Percentiles rank a stretch among this genome's conserved stretches.
phyloP scores from a whole-genome alignment of 257 asterid genomes.

The Verbena officinalis region DNA sequence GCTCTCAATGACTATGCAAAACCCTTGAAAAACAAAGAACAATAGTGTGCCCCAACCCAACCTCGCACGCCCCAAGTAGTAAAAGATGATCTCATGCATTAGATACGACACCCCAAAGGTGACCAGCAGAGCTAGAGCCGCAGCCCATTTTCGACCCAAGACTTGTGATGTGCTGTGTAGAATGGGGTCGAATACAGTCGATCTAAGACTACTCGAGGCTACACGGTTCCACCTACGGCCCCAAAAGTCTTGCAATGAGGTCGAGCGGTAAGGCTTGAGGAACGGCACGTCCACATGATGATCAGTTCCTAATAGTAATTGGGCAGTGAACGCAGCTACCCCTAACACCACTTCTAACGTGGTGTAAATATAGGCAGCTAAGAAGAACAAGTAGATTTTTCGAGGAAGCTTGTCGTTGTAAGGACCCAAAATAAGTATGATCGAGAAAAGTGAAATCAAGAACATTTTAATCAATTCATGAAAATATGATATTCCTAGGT shows the following conservation, averaged over 20 bases:
- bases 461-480: conserved; percentile 16
- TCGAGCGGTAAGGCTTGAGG: conserved; percentile 34
- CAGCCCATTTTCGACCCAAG: conserved; percentile 37
- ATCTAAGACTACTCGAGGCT: conserved; percentile 27
- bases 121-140: conserved; percentile 18
- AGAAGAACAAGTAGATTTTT: conserved; percentile 4
- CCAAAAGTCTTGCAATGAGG: conserved; percentile 54
- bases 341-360: conserved; percentile 40
- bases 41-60: conserved; percentile 35
- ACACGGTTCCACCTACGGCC: conserved; percentile 51
- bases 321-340: conserved; percentile 17
- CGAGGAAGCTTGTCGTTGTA: conserved; percentile 24
- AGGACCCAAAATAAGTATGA: conserved; percentile 6
- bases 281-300: conserved; percentile 46
- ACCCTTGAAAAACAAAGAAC: conserved; percentile 47
- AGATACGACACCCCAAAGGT: conserved; percentile 45
- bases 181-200: conserved; percentile 32
- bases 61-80: conserved; percentile 32
- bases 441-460: conserved; percentile 18
- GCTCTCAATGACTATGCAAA: conserved; percentile 33
- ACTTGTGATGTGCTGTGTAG: not conserved
- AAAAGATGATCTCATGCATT: conserved; percentile 47
- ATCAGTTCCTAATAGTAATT: conserved; percentile 6
- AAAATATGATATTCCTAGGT: conserved; percentile 2
- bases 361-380: conserved; percentile 7